Conservation (phyloP, 306 rosid species). For the Lathyrus aphaca region DNA sequence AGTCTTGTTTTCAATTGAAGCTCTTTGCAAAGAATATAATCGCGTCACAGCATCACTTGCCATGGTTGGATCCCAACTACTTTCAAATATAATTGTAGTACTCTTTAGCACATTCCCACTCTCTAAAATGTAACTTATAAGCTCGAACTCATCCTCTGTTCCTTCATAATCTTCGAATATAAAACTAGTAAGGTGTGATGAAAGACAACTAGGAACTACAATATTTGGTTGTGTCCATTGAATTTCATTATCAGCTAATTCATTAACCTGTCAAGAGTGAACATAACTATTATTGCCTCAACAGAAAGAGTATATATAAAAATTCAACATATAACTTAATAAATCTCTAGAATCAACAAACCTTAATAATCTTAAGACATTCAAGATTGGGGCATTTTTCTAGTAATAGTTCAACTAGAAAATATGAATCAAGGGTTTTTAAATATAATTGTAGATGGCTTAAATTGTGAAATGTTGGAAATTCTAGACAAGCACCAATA, state of each 20-base stretch:
- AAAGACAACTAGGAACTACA: constrained; percentile 18
- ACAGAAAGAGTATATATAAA: background rate
- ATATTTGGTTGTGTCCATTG: background rate
- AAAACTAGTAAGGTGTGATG: constrained; percentile 6
- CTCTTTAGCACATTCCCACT: background rate
- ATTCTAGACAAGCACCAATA: background rate
- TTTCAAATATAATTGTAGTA: background rate
- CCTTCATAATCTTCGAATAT: background rate
- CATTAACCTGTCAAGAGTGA: background rate
- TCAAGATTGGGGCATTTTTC: constrained; percentile 8
- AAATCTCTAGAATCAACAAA: background rate
- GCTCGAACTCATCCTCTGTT: background rate
- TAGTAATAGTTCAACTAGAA: background rate
- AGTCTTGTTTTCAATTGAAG: background rate
- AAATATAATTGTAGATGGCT: background rate
- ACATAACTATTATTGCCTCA: no score
- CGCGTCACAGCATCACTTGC: background rate
- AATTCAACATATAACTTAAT: background rate
- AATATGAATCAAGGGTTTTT: background rate
- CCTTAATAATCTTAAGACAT: background rate
- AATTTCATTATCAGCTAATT: background rate
- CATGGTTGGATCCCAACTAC: background rate
- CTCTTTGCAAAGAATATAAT: background rate
- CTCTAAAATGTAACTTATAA: constrained; percentile 14
- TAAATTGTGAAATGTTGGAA: constrained; percentile 15